phyloP scores from a whole-genome alignment of 768 basidiomycete species.

The Galerina marginata region DNA sequence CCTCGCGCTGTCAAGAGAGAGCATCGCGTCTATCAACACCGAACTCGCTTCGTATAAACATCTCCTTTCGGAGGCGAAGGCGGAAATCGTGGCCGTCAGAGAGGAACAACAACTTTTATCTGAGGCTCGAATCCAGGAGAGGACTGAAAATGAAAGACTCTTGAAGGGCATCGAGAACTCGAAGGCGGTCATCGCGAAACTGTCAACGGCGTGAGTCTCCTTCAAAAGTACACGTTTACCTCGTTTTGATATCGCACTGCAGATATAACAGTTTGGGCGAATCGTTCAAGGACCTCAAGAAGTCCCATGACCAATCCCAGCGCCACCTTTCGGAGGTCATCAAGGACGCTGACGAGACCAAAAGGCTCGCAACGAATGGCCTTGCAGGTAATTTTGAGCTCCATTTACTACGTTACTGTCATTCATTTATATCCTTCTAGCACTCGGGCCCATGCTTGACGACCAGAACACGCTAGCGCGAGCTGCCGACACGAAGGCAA shows the following conservation, averaged over 20 bases:
- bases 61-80: constrained; percentile 12
- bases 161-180: constrained; percentile 7
- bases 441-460: constrained; percentile 30
- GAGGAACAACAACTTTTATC: constrained; percentile 12
- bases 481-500: constrained; percentile 26
- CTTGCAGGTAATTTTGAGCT: constrained; percentile 13
- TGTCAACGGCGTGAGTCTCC: constrained; percentile 11
- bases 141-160: constrained; percentile 16
- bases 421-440: constrained; percentile 15
- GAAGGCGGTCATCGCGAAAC: constrained; percentile 15
- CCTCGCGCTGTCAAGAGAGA: constrained; percentile 14
- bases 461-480: constrained; percentile 22
- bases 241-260: background rate
- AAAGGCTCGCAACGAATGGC: constrained; percentile 14
- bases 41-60: constrained; percentile 15
- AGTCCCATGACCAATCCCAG: constrained; percentile 16
- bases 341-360: constrained; percentile 21
- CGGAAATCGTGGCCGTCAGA: constrained; percentile 6
- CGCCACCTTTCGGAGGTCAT: constrained; percentile 6
- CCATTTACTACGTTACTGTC: background rate
- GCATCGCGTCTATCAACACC: constrained; percentile 10
- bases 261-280: constrained; percentile 20
- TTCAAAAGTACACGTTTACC: background rate
- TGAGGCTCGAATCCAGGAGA: constrained; percentile 9
- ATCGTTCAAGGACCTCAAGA: constrained; percentile 23